Conservation (phyloP, 2,329 filamentous ascomycete species). For the Cladosporium sphaerospermum region DNA sequence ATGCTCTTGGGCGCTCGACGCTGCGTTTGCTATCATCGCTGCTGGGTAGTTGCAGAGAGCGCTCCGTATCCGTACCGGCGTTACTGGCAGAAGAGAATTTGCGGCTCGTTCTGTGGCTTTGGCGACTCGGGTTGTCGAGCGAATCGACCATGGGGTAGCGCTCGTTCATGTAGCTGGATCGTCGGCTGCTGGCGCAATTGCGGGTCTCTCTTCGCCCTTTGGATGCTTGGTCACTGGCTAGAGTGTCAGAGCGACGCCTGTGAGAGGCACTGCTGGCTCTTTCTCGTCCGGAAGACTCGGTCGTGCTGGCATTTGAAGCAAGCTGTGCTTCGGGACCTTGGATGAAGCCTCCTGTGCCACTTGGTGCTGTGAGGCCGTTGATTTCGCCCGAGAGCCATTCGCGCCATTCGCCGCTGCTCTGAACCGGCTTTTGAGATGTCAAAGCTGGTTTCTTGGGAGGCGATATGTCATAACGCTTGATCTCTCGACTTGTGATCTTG, state of each 20-base stretch:
- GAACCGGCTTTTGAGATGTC: conserved; percentile 15
- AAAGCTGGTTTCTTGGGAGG: conserved; percentile 16
- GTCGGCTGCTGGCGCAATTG: conserved; percentile 12
- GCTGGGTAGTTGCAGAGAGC: background rate
- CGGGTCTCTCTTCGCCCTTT: conserved; percentile 18
- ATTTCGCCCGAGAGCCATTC: conserved; percentile 43
- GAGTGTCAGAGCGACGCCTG: conserved; percentile 10
- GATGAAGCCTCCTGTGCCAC: conserved; percentile 18
- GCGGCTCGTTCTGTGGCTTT: conserved; percentile 2
- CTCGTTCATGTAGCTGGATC: conserved; percentile 39
- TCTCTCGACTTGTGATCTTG: conserved; percentile 38
- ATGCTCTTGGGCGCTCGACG: conserved; percentile 12
- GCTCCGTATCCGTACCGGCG: conserved; percentile 7
- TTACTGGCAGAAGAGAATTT: conserved; percentile 5
- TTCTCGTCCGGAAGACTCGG: background rate
- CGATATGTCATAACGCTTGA: conserved; percentile 37
- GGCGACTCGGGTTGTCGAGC: conserved; percentile 22
- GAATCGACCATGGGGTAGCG: conserved; percentile 38
- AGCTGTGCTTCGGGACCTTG: background rate
- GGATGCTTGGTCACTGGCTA: conserved; percentile 1
- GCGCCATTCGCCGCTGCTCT: conserved; percentile 41
- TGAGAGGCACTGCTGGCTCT: conserved; percentile 1
- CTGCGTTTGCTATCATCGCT: conserved; percentile 10
- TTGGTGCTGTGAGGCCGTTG: conserved; percentile 28
- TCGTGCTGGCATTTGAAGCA: background rate